Conservation (phyloP, 305 asterid genomes). For the Fraxinus floribunda region DNA sequence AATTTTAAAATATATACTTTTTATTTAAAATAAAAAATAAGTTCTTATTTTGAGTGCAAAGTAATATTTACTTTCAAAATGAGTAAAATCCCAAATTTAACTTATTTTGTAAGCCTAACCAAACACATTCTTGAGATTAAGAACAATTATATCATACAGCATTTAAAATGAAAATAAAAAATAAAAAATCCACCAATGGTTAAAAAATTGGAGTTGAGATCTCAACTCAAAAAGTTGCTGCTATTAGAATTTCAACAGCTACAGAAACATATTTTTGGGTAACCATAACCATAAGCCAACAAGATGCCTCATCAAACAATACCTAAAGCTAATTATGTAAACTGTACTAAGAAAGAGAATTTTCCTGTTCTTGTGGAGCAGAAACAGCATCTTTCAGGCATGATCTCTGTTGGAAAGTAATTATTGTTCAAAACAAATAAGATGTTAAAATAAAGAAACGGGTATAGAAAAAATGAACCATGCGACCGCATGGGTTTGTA, state of each 20-base stretch:
- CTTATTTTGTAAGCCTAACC: not conserved
- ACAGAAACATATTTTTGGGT: not conserved
- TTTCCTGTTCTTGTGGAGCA: conserved; percentile 33
- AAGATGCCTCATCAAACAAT: not conserved
- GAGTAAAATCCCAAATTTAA: not conserved
- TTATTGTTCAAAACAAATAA: too few relatives aligned
- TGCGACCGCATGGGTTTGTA: too few relatives aligned
- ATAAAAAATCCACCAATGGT: not conserved
- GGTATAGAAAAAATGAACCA: too few relatives aligned
- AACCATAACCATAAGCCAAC: not conserved
- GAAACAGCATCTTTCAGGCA: conserved; percentile 61
- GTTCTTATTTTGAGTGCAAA: not conserved
- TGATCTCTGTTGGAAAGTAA: conserved; percentile 27
- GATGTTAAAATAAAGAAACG: too few relatives aligned
- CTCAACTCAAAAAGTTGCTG: not conserved
- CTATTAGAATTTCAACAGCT: not conserved
- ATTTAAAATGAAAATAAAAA: too few relatives aligned
- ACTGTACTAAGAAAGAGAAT: not conserved
- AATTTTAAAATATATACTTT: not conserved
- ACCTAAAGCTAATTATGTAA: not conserved
- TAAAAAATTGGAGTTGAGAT: too few relatives aligned
- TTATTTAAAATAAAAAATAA: not conserved
- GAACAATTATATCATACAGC: too few relatives aligned
- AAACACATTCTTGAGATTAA: too few relatives aligned
- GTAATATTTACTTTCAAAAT: not conserved